phyloP scores from a whole-genome alignment of 2,329 filamentous ascomycete species.

The Ceratocystiopsis sp. region DNA sequence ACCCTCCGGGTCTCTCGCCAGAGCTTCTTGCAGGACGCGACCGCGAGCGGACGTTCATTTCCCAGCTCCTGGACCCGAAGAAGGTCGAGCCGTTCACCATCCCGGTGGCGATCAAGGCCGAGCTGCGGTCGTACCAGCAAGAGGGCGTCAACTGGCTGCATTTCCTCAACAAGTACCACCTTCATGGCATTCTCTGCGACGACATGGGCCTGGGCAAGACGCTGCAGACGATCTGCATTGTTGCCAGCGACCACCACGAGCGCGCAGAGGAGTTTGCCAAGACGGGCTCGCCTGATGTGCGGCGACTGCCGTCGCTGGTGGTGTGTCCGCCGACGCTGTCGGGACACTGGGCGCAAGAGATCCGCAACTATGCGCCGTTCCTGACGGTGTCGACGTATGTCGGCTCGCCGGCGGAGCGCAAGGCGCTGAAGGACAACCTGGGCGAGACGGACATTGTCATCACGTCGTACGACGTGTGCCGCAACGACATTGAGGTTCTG shows the following conservation, averaged over 20 bases:
- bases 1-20: conserved; percentile 81
- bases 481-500: conserved; percentile 82
- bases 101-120: conserved; percentile 91
- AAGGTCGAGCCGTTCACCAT: conserved; percentile 92
- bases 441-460: conserved; percentile 79
- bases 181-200: conserved; percentile 95
- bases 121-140: conserved; percentile 91
- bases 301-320: conserved; percentile 76
- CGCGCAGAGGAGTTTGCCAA: conserved; percentile 79
- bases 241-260: conserved; percentile 91
- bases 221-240: conserved; percentile 90
- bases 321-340: conserved; percentile 92
- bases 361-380: conserved; percentile 91
- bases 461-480: conserved; percentile 94
- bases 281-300: conserved; percentile 60
- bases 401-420: conserved; percentile 68
- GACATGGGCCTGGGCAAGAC: conserved; percentile 99
- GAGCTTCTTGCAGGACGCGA: conserved; percentile 81
- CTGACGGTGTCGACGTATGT: conserved; percentile 80
- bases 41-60: conserved; percentile 88
- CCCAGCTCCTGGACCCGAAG: conserved; percentile 87
- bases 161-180: conserved; percentile 93
- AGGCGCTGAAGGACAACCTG: conserved; percentile 50
- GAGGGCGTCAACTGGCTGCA: conserved; percentile 98
- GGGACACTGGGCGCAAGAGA: conserved; percentile 97